These are phyloP conservation scores for Groenewaldozyma tartarivorans DNA, from an alignment of 805 yeast species.

Conservation along the genomic window DNA sequence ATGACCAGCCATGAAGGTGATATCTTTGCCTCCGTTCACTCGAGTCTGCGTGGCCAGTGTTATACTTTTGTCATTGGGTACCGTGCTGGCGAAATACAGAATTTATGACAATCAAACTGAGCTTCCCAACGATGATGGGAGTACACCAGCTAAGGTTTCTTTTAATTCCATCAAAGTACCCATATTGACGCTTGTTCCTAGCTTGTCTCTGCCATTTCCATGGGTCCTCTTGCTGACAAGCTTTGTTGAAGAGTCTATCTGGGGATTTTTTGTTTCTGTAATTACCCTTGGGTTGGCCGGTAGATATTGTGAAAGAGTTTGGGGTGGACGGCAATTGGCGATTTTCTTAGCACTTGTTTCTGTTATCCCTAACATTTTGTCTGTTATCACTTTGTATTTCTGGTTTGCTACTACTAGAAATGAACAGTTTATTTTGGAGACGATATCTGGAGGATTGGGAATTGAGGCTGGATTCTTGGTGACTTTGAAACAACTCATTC, in stretches of 20 bases:
- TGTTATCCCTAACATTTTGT: constrained; percentile 28
- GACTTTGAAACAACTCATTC: constrained; percentile 56
- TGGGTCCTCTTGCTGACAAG: constrained; percentile 43
- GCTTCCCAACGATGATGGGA: not conserved
- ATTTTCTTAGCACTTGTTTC: constrained; percentile 36
- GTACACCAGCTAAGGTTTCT: not conserved
- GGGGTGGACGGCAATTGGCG: constrained; percentile 48
- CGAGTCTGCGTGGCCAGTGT: not conserved
- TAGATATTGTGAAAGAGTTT: constrained; percentile 52
- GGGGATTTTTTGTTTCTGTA: constrained; percentile 31
- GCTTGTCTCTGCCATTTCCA: constrained; percentile 26
- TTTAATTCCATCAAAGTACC: constrained; percentile 9
- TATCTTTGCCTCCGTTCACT: not conserved
- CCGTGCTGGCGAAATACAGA: not conserved
- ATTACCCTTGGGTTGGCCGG: constrained; percentile 46
- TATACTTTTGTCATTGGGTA: not conserved
- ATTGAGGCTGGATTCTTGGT: constrained; percentile 49
- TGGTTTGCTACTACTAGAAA: constrained; percentile 13
- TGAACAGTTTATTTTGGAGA: constrained; percentile 16
- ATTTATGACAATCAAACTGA: not conserved
- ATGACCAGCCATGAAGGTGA: not conserved
- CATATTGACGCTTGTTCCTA: constrained; percentile 13
- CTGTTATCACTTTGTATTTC: constrained; percentile 24
- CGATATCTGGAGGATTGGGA: constrained; percentile 43
- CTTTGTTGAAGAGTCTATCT: constrained; percentile 37